Percentiles rank a stretch among this genome's conserved stretches.
phyloP scores from a whole-genome alignment of 116 monocot genomes.

The Zostera marina region DNA sequence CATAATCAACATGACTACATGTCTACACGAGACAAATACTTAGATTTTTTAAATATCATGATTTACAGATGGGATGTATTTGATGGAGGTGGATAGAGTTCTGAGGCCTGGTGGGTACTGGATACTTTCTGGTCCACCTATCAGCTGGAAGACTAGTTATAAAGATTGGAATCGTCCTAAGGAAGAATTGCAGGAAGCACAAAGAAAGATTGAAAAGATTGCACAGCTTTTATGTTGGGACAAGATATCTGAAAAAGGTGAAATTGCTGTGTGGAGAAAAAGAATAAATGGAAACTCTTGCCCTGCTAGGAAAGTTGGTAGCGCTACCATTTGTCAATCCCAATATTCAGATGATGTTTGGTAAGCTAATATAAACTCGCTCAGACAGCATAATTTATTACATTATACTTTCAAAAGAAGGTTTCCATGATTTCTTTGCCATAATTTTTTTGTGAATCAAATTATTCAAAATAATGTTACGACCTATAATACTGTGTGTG shows the following conservation, averaged over 20 bases:
- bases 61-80: conserved; percentile 56
- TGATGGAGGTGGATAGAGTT: conserved; percentile 76
- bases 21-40: background rate
- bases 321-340: conserved; percentile 28
- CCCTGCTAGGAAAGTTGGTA: conserved; percentile 35
- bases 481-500: too few species aligned
- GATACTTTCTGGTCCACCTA: conserved; percentile 74
- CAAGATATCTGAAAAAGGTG: conserved; percentile 44
- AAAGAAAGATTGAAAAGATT: conserved; percentile 52
- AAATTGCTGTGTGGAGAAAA: conserved; percentile 63
- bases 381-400: too few species aligned
- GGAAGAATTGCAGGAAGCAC: conserved; percentile 49
- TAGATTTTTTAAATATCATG: background rate
- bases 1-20: background rate
- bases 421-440: too few species aligned
- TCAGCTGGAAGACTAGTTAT: conserved; percentile 51
- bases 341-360: conserved; percentile 46
- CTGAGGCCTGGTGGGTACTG: conserved; percentile 71
- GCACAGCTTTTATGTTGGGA: conserved; percentile 75
- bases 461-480: too few species aligned
- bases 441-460: too few species aligned
- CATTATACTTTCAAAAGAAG: too few species aligned
- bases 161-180: conserved; percentile 41
- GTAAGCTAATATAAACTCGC: conserved; percentile 16
- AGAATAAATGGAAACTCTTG: conserved; percentile 44